phyloP scores from a whole-genome alignment of 192 early-diverging fungal genomes.

The Pecoramyces ruminantium region DNA sequence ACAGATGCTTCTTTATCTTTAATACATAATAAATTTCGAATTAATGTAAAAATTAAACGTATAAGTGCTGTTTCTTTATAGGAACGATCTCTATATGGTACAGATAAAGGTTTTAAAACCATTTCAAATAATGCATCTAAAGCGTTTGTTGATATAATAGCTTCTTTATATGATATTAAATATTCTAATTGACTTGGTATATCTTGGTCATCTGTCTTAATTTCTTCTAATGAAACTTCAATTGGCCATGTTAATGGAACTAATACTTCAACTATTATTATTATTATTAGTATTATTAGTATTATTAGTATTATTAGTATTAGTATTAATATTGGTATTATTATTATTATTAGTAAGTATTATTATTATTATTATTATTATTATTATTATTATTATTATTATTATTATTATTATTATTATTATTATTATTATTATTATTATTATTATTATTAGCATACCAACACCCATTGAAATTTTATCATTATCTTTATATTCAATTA shows the following conservation, averaged over 20 bases:
- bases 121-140: constrained; percentile 27
- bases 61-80: background rate
- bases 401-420: too few species aligned
- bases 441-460: background rate
- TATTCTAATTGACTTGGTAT: constrained; percentile 19
- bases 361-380: too few species aligned
- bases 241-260: constrained; percentile 82
- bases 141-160: constrained; percentile 37
- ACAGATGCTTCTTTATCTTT: constrained; percentile 45
- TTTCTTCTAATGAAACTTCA: constrained; percentile 6
- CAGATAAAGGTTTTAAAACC: constrained; percentile 23
- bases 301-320: too few species aligned
- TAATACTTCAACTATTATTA: constrained; percentile 56
- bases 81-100: constrained; percentile 16
- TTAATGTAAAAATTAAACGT: constrained; percentile 28
- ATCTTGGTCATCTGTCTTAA: constrained; percentile 13
- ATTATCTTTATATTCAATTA: constrained; percentile 8
- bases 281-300: too few species aligned
- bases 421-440: too few species aligned
- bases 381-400: too few species aligned
- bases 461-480: constrained; percentile 10
- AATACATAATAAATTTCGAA: constrained; percentile 68
- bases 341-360: too few species aligned
- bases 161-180: constrained; percentile 53
- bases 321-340: too few species aligned